These are phyloP conservation scores for Hexamita inflata DNA, from an alignment of 208 protist genomes.

Conservation along the genomic window DNA sequence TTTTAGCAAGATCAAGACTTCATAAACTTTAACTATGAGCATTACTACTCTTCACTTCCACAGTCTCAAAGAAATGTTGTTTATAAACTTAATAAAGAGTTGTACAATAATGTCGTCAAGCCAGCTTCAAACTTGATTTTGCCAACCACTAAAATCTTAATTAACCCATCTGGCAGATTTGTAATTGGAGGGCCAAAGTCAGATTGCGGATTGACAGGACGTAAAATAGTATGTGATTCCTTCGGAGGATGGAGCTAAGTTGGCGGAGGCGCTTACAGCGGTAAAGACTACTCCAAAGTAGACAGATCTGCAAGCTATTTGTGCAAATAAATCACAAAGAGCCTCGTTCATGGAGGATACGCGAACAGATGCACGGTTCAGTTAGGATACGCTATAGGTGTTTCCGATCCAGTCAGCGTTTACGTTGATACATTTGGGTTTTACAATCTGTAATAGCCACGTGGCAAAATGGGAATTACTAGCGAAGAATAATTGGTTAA, in stretches of 20 bases:
- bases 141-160: conserved; percentile 70
- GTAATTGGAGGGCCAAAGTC: conserved; percentile 94
- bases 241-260: conserved; percentile 99
- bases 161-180: conserved; percentile 95
- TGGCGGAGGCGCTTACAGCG: conserved; percentile 96
- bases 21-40: not conserved
- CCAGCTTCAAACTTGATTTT: not conserved
- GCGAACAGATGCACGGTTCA: conserved; percentile 85
- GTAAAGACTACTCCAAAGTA: conserved; percentile 98
- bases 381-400: conserved; percentile 94
- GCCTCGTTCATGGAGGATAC: conserved; percentile 69
- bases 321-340: conserved; percentile 96
- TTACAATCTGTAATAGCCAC: too few species aligned
- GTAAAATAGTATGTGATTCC: conserved; percentile 99
- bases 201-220: conserved; percentile 95
- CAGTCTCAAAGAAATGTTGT: too few species aligned
- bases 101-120: not conserved
- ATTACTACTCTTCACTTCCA: not conserved
- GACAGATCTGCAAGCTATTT: conserved; percentile 96
- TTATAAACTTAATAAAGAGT: not conserved
- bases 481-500: too few species aligned
- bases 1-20: too few species aligned
- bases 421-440: conserved; percentile 95
- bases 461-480: too few species aligned
- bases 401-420: conserved; percentile 84